These are phyloP conservation scores for Debaryomyces castellii DNA, from an alignment of 805 yeast species.

Conservation along the genomic window DNA sequence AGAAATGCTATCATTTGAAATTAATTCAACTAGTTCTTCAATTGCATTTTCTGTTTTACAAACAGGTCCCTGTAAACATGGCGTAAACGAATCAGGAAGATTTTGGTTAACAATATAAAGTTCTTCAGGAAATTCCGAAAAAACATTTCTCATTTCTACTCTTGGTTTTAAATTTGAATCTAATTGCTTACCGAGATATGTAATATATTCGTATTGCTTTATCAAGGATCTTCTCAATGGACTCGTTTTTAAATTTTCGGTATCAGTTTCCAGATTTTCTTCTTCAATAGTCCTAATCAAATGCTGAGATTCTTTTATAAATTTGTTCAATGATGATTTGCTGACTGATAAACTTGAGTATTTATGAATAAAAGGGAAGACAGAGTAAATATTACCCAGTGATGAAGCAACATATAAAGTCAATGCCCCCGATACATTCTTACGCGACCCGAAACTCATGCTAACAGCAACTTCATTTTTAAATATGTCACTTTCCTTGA, in stretches of 20 bases:
- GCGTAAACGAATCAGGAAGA: conserved; percentile 8
- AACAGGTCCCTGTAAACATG: conserved; percentile 28
- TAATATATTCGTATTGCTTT: conserved; percentile 17
- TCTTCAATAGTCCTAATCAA: conserved; percentile 11
- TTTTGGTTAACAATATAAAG: conserved; percentile 11
- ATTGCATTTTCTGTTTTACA: conserved; percentile 3
- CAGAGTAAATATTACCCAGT: conserved; percentile 19
- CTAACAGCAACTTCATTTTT: conserved; percentile 18
- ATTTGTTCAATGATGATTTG: conserved; percentile 10
- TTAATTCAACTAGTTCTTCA: conserved; percentile 14
- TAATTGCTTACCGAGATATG: conserved; percentile 12
- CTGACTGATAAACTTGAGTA: conserved; percentile 16
- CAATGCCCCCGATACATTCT: conserved; percentile 22
- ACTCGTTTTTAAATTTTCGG: conserved; percentile 11
- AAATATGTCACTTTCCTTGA: conserved; percentile 9
- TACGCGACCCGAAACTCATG: conserved; percentile 28
- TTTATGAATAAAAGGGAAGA: conserved; percentile 26
- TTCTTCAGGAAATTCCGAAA: conserved; percentile 7
- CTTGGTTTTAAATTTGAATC: conserved; percentile 5
- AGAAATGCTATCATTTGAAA: conserved; percentile 12
- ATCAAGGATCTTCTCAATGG: conserved; percentile 12
- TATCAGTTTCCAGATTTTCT: conserved; percentile 9
- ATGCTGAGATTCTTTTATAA: conserved; percentile 10
- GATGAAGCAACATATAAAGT: conserved; percentile 28
- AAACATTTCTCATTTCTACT: conserved; percentile 13